Conservation (phyloP, 2,329 filamentous ascomycete genomes). For the Rhinocladiella mackenziei region DNA sequence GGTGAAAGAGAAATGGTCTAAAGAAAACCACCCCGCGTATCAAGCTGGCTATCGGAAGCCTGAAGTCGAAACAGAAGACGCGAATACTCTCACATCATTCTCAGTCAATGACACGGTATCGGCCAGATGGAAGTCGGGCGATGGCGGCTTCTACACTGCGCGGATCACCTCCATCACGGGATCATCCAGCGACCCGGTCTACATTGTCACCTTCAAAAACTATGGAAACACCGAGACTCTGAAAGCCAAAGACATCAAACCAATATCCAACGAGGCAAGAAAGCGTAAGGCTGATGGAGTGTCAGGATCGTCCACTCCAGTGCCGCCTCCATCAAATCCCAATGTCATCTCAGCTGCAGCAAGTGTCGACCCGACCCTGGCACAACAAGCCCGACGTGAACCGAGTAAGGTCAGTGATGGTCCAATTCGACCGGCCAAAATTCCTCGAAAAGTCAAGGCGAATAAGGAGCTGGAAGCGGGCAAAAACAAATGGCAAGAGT, state of each 20-base stretch:
- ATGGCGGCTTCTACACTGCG: slow-evolving; percentile 86
- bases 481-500: slow-evolving; percentile 94
- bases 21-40: slow-evolving; percentile 75
- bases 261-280: slow-evolving; percentile 65
- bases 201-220: slow-evolving; percentile 90
- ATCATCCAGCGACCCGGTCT: slow-evolving; percentile 83
- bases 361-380: slow-evolving; percentile 61
- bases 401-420: slow-evolving; percentile 60
- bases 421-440: slow-evolving; percentile 59
- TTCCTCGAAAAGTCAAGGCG: slow-evolving; percentile 75
- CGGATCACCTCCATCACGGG: slow-evolving; percentile 92
- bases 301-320: slow-evolving; percentile 49
- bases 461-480: slow-evolving; percentile 86
- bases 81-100: slow-evolving; percentile 53
- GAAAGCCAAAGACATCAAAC: slow-evolving; percentile 76
- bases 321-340: slow-evolving; percentile 43
- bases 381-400: slow-evolving; percentile 61
- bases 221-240: slow-evolving; percentile 78
- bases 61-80: slow-evolving; percentile 48
- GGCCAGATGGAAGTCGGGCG: slow-evolving; percentile 85
- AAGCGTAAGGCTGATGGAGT: slow-evolving; percentile 83
- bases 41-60: slow-evolving; percentile 55
- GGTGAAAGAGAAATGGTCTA: slow-evolving; percentile 70
- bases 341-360: slow-evolving; percentile 64
- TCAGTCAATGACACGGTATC: slow-evolving; percentile 85